A percentile compares a stretch with the other conserved stretches of the same genome.
phyloP scores from a whole-genome alignment of 2,329 filamentous ascomycete genomes.

The Aspergillus carbonarius region DNA sequence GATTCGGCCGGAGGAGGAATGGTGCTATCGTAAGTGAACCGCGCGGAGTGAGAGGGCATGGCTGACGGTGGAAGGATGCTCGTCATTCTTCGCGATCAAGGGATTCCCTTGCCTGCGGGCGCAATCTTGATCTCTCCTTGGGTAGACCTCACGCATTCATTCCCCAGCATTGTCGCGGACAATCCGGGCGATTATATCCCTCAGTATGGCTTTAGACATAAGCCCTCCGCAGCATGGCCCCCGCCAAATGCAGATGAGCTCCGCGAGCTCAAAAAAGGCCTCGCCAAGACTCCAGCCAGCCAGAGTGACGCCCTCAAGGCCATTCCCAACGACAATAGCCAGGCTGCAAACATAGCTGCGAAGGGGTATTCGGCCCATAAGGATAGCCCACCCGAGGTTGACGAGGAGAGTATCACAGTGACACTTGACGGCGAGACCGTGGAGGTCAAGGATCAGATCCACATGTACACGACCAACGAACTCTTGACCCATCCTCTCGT shows the following conservation, averaged over 20 bases:
- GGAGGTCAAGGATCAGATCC: conserved; percentile 85
- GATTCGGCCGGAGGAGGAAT: conserved; percentile 94
- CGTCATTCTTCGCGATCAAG: conserved; percentile 77
- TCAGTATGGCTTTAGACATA: conserved; percentile 81
- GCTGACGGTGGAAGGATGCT: conserved; percentile 57
- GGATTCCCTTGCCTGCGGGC: conserved; percentile 80
- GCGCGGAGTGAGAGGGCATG: neutral
- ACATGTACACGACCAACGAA: conserved; percentile 82
- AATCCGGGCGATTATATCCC: conserved; percentile 85
- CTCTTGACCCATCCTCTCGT: conserved; percentile 84
- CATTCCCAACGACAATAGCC: conserved; percentile 16
- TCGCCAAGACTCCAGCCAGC: conserved; percentile 45
- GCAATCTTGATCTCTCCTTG: conserved; percentile 90
- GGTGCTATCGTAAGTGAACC: conserved; percentile 59
- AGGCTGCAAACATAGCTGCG: conserved; percentile 33
- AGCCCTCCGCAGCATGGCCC: conserved; percentile 87
- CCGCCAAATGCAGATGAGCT: conserved; percentile 80
- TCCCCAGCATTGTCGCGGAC: conserved; percentile 78
- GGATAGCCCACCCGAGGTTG: conserved; percentile 15
- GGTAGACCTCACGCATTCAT: conserved; percentile 94
- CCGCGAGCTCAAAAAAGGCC: conserved; percentile 45
- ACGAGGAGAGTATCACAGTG: conserved; percentile 38
- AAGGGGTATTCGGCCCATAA: conserved; percentile 30
- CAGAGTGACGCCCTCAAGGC: conserved; percentile 22
- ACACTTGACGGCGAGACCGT: conserved; percentile 69